These are phyloP conservation scores for Oryza longistaminata DNA, from an alignment of 176 grass and related monocot genomes.

Conservation along the genomic window DNA sequence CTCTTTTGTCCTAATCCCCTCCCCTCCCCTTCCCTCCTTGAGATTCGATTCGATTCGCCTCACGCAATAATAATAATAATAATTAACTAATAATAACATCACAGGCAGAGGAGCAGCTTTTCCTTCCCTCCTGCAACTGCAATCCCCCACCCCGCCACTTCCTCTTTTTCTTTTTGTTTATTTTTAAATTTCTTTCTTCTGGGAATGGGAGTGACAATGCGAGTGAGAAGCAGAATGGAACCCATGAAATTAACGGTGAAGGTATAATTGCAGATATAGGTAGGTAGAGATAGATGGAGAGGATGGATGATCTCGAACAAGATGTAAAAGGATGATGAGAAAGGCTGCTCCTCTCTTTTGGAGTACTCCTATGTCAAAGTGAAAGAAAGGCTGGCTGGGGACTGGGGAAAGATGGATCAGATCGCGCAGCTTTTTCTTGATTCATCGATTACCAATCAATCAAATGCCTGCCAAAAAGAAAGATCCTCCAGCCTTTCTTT, in stretches of 20 bases:
- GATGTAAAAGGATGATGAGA: not conserved
- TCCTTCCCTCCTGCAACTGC: not conserved
- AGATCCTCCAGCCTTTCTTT: constrained; percentile 16
- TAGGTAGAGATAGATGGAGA: too few relatives aligned
- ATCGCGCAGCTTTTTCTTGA: constrained; percentile 21
- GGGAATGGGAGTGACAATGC: too few relatives aligned
- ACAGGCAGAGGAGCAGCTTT: constrained; percentile 22
- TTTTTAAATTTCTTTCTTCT: not conserved
- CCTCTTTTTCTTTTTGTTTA: not conserved
- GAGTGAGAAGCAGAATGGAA: too few relatives aligned
- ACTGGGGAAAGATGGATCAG: constrained; percentile 23
- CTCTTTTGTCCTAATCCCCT: constrained; percentile 58
- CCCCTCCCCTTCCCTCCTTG: not conserved
- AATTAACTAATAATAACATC: constrained; percentile 7
- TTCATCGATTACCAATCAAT: constrained; percentile 19
- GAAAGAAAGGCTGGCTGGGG: constrained; percentile 26
- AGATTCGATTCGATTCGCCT: constrained; percentile 35
- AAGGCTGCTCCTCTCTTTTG: constrained; percentile 17
- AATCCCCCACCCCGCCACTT: not conserved
- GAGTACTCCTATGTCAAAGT: not conserved
- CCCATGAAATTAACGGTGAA: too few relatives aligned
- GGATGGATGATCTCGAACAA: too few relatives aligned
- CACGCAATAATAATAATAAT: constrained; percentile 13
- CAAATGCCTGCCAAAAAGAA: constrained; percentile 36
- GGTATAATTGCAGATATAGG: too few relatives aligned